Conservation (phyloP, 2,329 filamentous ascomycete genomes). For the Chrysosphaeria jannelii region DNA sequence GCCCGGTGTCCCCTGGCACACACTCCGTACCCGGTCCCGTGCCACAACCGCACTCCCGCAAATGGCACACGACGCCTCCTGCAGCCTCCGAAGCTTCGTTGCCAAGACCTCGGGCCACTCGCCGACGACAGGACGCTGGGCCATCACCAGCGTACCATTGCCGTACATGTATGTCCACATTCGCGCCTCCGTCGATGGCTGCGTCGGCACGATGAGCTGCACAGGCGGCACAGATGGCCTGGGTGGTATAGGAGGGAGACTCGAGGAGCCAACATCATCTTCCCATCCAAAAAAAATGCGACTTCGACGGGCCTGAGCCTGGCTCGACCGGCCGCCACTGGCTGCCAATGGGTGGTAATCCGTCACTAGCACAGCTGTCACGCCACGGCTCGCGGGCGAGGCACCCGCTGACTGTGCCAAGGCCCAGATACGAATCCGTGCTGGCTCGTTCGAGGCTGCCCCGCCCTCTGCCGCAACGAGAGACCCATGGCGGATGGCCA, state of each 20-base stretch:
- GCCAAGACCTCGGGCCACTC: slow-evolving; percentile 4
- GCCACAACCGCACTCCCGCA: slow-evolving; percentile 9
- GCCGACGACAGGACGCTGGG: slow-evolving; percentile 2
- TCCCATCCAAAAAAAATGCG: slow-evolving; percentile 10
- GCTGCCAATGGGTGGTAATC: slow-evolving; percentile 13
- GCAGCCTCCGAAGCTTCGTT: slow-evolving; percentile 6
- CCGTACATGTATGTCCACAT: slow-evolving; percentile 30
- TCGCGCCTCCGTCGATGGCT: slow-evolving; percentile 13
- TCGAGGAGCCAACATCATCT: too few relatives aligned
- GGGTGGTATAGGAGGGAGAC: too few relatives aligned
- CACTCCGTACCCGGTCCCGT: background rate
- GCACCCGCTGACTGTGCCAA: slow-evolving; percentile 20
- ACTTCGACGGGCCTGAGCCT: slow-evolving; percentile 10
- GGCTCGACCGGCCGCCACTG: slow-evolving; percentile 14
- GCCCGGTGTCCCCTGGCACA: slow-evolving; percentile 7
- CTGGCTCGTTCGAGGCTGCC: slow-evolving; percentile 1
- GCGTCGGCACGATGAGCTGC: background rate
- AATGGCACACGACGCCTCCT: slow-evolving; percentile 13
- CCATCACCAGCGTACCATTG: slow-evolving; percentile 14
- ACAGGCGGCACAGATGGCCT: background rate
- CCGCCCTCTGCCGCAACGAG: background rate
- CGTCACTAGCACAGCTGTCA: slow-evolving; percentile 15
- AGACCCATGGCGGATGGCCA: background rate
- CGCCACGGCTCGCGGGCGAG: background rate
- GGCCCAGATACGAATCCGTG: slow-evolving; percentile 21